phyloP scores from a whole-genome alignment of 2,329 filamentous ascomycete genomes.

The Daldinia eschscholtzii region DNA sequence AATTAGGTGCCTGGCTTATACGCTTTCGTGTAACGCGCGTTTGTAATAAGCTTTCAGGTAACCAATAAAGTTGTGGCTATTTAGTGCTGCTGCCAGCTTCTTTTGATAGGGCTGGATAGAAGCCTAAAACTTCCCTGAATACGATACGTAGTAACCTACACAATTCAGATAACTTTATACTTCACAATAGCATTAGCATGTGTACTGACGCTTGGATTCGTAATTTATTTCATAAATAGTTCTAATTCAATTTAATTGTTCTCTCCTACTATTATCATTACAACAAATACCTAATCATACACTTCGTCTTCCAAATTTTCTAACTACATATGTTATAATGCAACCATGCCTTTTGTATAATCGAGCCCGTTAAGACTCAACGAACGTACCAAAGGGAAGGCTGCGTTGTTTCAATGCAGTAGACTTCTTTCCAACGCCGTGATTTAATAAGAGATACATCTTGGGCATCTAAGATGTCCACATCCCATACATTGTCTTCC shows the following conservation, averaged over 20 bases:
- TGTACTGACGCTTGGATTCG: no score
- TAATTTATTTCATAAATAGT: background rate
- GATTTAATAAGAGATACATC: background rate
- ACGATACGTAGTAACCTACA: no score
- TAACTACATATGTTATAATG: background rate
- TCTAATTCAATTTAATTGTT: background rate
- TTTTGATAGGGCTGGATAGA: slow-evolving; percentile 15
- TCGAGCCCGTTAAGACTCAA: background rate
- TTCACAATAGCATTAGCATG: no score
- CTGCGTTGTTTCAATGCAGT: background rate
- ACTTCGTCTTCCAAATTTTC: background rate
- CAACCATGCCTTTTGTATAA: background rate
- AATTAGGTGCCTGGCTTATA: background rate
- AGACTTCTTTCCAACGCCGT: background rate
- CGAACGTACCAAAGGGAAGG: background rate
- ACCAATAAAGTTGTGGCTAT: slow-evolving; percentile 17
- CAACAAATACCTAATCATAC: background rate
- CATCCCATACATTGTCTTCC: background rate
- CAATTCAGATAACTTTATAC: no score
- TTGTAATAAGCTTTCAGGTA: background rate
- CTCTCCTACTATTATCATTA: background rate
- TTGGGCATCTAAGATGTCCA: background rate
- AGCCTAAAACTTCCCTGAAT: background rate
- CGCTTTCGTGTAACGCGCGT: background rate
- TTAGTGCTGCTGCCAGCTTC: background rate